These are phyloP conservation scores for Raphidocelis subcapitata DNA, from an alignment of 139 green algal genomes.

Conservation along the genomic window DNA sequence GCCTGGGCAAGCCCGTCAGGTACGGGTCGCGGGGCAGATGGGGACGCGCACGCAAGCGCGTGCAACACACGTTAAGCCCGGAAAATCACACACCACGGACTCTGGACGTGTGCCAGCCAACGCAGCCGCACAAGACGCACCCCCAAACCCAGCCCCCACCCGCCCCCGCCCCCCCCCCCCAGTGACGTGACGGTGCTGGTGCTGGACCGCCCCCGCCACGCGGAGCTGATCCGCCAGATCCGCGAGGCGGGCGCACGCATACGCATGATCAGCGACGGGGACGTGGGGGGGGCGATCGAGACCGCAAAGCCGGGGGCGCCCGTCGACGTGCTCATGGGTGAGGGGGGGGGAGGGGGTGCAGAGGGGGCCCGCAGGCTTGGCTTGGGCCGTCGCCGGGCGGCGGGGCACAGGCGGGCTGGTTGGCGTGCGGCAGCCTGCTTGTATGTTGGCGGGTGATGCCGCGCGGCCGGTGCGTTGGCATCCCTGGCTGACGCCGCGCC, in stretches of 20 bases:
- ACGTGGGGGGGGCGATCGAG: conserved; percentile 70
- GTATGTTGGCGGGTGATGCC: not conserved
- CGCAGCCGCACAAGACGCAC: no score
- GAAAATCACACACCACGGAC: no score
- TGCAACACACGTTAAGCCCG: no score
- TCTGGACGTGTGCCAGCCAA: no score
- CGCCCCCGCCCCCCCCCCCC: not conserved
- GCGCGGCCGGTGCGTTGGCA: conserved; percentile 27
- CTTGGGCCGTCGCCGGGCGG: no score
- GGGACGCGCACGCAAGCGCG: no score
- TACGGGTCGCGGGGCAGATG: conserved; percentile 4
- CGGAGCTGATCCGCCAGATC: conserved; percentile 61
- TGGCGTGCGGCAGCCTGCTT: not conserved
- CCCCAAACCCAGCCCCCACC: no score
- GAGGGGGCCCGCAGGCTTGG: no score
- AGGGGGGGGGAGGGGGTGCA: conserved; percentile 21
- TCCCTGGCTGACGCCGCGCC: no score
- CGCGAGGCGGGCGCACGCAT: conserved; percentile 74
- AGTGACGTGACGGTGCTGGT: conserved; percentile 78
- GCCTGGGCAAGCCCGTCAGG: conserved; percentile 66
- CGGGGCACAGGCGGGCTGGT: not conserved
- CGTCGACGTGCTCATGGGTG: conserved; percentile 72
- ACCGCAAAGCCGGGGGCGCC: conserved; percentile 59
- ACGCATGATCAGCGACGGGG: conserved; percentile 67
- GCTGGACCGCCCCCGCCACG: conserved; percentile 71